Conservation (phyloP, 768 basidiomycete species). For the Russula sp. region DNA sequence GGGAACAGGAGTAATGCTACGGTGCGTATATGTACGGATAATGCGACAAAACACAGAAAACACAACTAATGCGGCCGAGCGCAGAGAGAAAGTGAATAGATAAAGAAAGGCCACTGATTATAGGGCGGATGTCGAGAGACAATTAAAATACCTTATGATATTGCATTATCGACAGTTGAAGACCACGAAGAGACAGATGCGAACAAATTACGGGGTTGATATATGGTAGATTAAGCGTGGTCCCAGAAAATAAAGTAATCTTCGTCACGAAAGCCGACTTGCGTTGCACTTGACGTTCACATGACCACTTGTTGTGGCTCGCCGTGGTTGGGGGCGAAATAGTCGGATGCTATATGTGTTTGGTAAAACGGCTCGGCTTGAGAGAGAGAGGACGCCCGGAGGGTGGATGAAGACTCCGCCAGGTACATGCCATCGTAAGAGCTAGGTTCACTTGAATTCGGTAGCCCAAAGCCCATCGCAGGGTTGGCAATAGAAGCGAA, state of each 20-base stretch:
- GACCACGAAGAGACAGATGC: constrained; percentile 13
- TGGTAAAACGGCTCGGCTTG: constrained; percentile 8
- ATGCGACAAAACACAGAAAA: constrained; percentile 13
- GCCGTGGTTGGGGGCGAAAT: constrained; percentile 11
- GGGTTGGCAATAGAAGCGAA: constrained; percentile 8
- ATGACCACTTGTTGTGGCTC: constrained; percentile 22
- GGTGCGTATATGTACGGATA: constrained; percentile 16
- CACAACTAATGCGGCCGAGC: constrained; percentile 9
- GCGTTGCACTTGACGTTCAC: constrained; percentile 15
- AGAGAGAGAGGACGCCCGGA: constrained; percentile 2
- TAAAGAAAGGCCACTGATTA: constrained; percentile 1
- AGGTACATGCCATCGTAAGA: constrained; percentile 25
- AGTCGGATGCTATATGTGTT: constrained; percentile 1
- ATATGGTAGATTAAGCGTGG: constrained; percentile 10
- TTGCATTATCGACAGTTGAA: constrained; percentile 9
- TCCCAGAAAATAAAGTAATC: constrained; percentile 11
- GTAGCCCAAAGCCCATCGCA: constrained; percentile 13
- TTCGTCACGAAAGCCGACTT: constrained; percentile 5
- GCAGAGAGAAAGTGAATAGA: constrained; percentile 16
- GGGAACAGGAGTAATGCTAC: constrained; percentile 3
- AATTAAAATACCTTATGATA: constrained; percentile 11
- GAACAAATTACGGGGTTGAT: constrained; percentile 7
- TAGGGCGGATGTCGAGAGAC: not conserved
- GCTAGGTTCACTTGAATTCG: constrained; percentile 9
- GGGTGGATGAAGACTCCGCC: constrained; percentile 27